Conservation (phyloP, 495 filamentous ascomycete genomes). For the Cladorrhinum samala region DNA sequence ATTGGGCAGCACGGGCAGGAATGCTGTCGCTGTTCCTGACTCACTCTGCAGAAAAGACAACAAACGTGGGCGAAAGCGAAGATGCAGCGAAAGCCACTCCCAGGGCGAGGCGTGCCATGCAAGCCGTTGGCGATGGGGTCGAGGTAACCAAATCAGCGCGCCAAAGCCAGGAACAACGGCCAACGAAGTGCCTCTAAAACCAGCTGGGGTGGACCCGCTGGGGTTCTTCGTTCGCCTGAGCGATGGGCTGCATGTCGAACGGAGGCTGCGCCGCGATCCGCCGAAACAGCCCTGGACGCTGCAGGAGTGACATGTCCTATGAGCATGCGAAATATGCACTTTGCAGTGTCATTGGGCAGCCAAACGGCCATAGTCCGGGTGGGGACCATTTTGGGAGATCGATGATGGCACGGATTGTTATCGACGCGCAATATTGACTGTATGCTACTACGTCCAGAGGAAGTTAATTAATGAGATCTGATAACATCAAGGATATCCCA, state of each 20-base stretch:
- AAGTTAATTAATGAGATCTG: too few relatives aligned
- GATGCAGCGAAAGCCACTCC: constrained; percentile 1
- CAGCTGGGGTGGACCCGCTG: background rate
- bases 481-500: background rate
- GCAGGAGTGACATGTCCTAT: constrained; percentile 32
- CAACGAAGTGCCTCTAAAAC: background rate
- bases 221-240: too few relatives aligned
- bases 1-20: constrained; percentile 19
- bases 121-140: constrained; percentile 1
- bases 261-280: constrained; percentile 30
- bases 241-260: constrained; percentile 11
- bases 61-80: too few relatives aligned
- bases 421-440: too few relatives aligned
- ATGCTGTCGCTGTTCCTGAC: constrained; percentile 3
- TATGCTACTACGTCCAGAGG: too few relatives aligned
- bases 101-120: background rate
- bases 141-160: constrained; percentile 2
- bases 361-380: constrained; percentile 17
- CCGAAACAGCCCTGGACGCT: constrained; percentile 25
- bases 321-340: constrained; percentile 22
- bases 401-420: too few relatives aligned
- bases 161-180: constrained; percentile 1
- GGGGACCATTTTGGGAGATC: constrained; percentile 10
- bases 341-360: constrained; percentile 28
- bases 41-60: constrained; percentile 9